Conservation (phyloP, 1,139 yeast genomes). For the Kodamaea plutei region DNA sequence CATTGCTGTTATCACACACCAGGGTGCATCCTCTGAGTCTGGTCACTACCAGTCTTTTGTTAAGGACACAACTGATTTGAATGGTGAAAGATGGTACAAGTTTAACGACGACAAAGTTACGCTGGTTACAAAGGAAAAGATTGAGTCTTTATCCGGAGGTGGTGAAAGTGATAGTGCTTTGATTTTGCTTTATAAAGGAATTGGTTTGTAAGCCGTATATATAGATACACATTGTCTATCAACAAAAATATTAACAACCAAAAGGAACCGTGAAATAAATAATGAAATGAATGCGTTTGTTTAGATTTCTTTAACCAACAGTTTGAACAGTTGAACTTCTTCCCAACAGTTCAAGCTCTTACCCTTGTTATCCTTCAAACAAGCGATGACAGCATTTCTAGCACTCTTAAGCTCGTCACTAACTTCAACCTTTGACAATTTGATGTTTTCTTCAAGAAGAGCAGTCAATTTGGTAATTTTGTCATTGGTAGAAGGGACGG, state of each 20-base stretch:
- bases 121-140: constrained; percentile 67
- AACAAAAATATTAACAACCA: constrained; percentile 1
- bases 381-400: constrained; percentile 56
- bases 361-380: constrained; percentile 66
- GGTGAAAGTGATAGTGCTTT: constrained; percentile 97
- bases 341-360: constrained; percentile 86
- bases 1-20: constrained; percentile 82
- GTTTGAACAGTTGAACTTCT: constrained; percentile 71
- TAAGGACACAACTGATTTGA: constrained; percentile 59
- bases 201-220: constrained; percentile 41
- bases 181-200: constrained; percentile 77
- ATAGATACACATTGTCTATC: constrained; percentile 1
- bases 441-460: constrained; percentile 46
- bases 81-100: constrained; percentile 83
- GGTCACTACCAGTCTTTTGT: constrained; percentile 96
- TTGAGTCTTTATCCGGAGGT: constrained; percentile 89
- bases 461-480: constrained; percentile 41
- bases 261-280: constrained; percentile 1
- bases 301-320: constrained; percentile 37
- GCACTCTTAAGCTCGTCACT: constrained; percentile 34
- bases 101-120: constrained; percentile 93
- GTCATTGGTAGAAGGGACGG: constrained; percentile 34
- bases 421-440: constrained; percentile 37
- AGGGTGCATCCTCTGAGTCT: constrained; percentile 93
- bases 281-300: neutral